phyloP scores from a whole-genome alignment of 345 rosid species.

The Draba incana region DNA sequence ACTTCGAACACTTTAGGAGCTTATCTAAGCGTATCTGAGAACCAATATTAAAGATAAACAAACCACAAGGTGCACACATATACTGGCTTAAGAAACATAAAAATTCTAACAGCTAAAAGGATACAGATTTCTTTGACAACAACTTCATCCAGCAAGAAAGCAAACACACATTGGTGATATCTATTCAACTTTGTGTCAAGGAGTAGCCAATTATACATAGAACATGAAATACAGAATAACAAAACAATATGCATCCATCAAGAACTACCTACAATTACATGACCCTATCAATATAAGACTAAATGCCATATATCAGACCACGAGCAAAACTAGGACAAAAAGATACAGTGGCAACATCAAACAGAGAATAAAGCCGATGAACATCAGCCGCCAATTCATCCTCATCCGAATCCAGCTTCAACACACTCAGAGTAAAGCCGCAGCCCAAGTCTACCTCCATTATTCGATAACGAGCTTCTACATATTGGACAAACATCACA shows the following conservation, averaged over 20 bases:
- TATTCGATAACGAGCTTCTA: constrained; percentile 55
- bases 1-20: constrained; percentile 63
- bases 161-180: constrained; percentile 89
- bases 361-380: constrained; percentile 81
- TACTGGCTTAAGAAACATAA: constrained; percentile 17
- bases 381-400: constrained; percentile 67
- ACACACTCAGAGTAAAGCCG: constrained; percentile 85
- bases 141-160: constrained; percentile 98
- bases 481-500: constrained; percentile 93
- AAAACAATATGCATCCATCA: constrained; percentile 22
- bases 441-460: constrained; percentile 48
- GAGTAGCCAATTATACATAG: constrained; percentile 35
- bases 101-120: constrained; percentile 48
- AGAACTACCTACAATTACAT: constrained; percentile 18
- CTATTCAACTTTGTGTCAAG: constrained; percentile 64
- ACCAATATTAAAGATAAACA: constrained; percentile 50
- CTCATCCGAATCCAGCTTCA: constrained; percentile 69
- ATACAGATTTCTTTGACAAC: constrained; percentile 88
- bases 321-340: constrained; percentile 9
- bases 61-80: constrained; percentile 23
- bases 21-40: constrained; percentile 60
- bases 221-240: constrained; percentile 22
- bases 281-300: constrained; percentile 12
- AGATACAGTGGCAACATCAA: constrained; percentile 99
- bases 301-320: constrained; percentile 17